Evolutionary conservation across 768 basidiomycete species (phyloP), one percentile per base, ranked within the genome.

Genomic region (Russula compacta): DNA sequence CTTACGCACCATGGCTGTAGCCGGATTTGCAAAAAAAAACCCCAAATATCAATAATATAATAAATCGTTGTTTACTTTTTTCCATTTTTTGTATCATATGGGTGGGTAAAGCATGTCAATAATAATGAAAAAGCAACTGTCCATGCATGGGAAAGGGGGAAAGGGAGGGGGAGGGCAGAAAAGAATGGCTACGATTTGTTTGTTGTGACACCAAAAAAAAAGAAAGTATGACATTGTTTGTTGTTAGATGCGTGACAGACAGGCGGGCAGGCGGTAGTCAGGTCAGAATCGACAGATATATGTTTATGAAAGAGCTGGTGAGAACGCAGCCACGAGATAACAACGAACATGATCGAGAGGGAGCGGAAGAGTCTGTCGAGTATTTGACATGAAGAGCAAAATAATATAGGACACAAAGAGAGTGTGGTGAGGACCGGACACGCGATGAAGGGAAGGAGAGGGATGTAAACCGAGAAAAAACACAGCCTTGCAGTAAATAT

Each of bases 401-500:
- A n/a, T 29, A 35, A 49, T 21, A 6, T 10, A 49, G 11, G 35
- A 39, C 33, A 42, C 8, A 35, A 40, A 52, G 39, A 61, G 24
- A 54, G 47, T 51, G 57, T 40, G 40, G 39, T 8, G 29, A 57
- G 29, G n/a, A 40, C 32, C 6, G 35, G n/a, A 35, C 33, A 39
- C 49, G 21, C 35, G n/a, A 48, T 29, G 39, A 51, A 14, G 29
- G 33, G 35, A 52, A 52, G 24, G 29, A 11, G 21, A 36, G 40
- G 14, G 47, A 49, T 33, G 36, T 11, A 50, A 63, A 43, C 12
- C 5, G 39, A 19, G 15, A 14, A 55, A 43, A 38, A 56, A 56
- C 40, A 56, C 19, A 61, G 39, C 47, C 56, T 53, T 63, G 62
- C 47, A 42, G 60, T 64, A 64, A 64, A 64, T 64, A 64, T 56